phyloP scores from a whole-genome alignment of 2,329 filamentous ascomycete species.

The Fusarium musae region DNA sequence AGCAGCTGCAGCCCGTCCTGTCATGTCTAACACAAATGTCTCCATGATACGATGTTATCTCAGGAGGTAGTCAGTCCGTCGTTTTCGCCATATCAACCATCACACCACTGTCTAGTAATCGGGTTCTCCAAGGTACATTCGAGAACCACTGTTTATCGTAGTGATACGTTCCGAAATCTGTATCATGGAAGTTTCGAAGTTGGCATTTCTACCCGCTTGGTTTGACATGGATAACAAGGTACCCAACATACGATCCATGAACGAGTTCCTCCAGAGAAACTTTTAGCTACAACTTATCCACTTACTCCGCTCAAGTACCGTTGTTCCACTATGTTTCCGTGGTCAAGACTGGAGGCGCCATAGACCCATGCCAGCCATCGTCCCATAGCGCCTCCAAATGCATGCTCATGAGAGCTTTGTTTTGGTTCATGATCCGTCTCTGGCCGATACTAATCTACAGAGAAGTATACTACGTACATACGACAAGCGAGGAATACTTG shows the following conservation, averaged over 20 bases:
- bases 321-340: slow-evolving; percentile 23
- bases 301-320: slow-evolving; percentile 19
- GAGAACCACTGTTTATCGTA: background rate
- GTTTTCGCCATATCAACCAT: background rate
- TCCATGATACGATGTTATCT: slow-evolving; percentile 31
- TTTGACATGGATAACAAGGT: slow-evolving; percentile 1
- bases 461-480: background rate
- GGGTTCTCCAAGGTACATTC: background rate
- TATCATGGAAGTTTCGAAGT: slow-evolving; percentile 1
- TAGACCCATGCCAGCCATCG: slow-evolving; percentile 19
- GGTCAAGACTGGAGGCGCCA: slow-evolving; percentile 7
- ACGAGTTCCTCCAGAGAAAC: slow-evolving; percentile 4
- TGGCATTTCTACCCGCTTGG: background rate
- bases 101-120: background rate
- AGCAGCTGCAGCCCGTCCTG: background rate
- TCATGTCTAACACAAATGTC: background rate
- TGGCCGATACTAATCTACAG: background rate
- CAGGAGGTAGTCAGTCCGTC: background rate
- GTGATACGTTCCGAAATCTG: background rate
- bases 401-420: background rate
- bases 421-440: slow-evolving; percentile 9
- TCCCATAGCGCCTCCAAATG: background rate
- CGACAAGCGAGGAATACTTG: background rate
- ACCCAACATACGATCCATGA: slow-evolving; percentile 13
- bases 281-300: slow-evolving; percentile 17